A percentile compares a stretch with the other conserved stretches of the same genome.
phyloP scores from a whole-genome alignment of 106 monocot genomes.

The Apostasia shenzhenica region DNA sequence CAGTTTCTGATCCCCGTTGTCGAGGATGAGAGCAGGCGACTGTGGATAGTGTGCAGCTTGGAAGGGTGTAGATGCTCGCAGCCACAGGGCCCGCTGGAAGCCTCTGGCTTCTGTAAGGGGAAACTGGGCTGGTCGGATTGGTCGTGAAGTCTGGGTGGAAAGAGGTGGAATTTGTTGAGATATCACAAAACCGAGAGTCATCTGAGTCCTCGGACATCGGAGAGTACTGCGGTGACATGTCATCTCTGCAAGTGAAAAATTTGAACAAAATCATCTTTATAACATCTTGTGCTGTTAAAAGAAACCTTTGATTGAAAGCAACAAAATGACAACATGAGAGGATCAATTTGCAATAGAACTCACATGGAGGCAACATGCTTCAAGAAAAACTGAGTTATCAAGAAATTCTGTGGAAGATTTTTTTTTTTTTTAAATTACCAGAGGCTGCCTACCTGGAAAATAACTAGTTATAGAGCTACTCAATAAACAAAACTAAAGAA shows the following conservation, averaged over 20 bases:
- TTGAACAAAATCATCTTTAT: neutral
- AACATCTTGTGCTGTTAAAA: no score
- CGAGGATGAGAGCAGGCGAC: constrained; percentile 53
- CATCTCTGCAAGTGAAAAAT: constrained; percentile 49
- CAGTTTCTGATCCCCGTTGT: constrained; percentile 61
- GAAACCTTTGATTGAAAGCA: no score
- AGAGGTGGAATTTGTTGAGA: constrained; percentile 10
- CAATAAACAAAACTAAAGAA: no score
- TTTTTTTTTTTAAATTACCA: no score
- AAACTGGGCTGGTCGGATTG: constrained; percentile 51
- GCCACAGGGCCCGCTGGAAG: constrained; percentile 2
- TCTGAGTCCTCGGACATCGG: constrained; percentile 98
- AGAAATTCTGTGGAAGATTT: no score
- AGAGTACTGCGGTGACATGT: constrained; percentile 54
- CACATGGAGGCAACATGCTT: no score
- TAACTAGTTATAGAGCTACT: no score
- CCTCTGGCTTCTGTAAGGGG: constrained; percentile 55
- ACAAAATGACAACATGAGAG: no score
- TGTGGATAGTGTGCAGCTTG: constrained; percentile 34
- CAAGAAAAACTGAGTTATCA: no score
- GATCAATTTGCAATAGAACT: no score
- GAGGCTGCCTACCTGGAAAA: no score
- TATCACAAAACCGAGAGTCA: constrained; percentile 51
- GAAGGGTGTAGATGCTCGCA: constrained; percentile 21
- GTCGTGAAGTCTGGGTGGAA: constrained; percentile 30